Percentiles rank a stretch among this genome's conserved stretches.
phyloP scores from a whole-genome alignment of 495 filamentous ascomycete genomes.

The Tuber borchii region DNA sequence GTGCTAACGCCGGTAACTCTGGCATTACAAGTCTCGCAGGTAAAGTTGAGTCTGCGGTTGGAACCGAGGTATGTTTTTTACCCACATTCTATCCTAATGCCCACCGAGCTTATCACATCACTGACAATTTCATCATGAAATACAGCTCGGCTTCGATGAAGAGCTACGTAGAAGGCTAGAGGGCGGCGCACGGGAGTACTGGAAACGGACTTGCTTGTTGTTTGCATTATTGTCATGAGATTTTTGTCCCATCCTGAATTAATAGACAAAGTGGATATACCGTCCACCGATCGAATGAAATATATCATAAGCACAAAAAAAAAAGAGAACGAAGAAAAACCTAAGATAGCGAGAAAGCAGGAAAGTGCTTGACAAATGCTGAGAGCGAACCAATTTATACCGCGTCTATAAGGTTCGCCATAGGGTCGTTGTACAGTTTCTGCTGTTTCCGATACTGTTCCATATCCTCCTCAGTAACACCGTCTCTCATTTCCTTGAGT shows the following conservation, averaged over 20 bases:
- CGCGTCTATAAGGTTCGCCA: slow-evolving; percentile 59
- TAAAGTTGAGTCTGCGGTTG: slow-evolving; percentile 33
- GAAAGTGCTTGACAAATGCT: not conserved
- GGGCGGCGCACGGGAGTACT: slow-evolving; percentile 60
- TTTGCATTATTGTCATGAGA: slow-evolving; percentile 53
- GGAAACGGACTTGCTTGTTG: slow-evolving; percentile 68
- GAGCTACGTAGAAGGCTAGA: slow-evolving; percentile 46
- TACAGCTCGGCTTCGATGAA: slow-evolving; percentile 41
- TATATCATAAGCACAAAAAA: not conserved
- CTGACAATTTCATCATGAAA: not conserved
- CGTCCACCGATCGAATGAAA: not conserved
- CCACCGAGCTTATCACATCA: too few species aligned
- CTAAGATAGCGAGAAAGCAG: not conserved
- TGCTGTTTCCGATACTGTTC: slow-evolving; percentile 72
- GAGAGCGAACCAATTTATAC: slow-evolving; percentile 24
- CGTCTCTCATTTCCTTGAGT: slow-evolving; percentile 65
- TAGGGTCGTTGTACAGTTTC: slow-evolving; percentile 68
- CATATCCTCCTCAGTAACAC: slow-evolving; percentile 72
- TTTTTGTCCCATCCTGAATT: not conserved
- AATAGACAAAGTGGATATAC: not conserved
- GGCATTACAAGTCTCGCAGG: slow-evolving; percentile 34
- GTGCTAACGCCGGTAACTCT: slow-evolving; percentile 23
- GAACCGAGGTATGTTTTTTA: slow-evolving; percentile 20
- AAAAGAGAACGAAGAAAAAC: not conserved
- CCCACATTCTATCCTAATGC: not conserved